Evolutionary conservation across 2,329 filamentous ascomycete genomes (phyloP), one percentile per base, ranked within the genome.

Genomic region (Drechslerella dactyloides): DNA sequence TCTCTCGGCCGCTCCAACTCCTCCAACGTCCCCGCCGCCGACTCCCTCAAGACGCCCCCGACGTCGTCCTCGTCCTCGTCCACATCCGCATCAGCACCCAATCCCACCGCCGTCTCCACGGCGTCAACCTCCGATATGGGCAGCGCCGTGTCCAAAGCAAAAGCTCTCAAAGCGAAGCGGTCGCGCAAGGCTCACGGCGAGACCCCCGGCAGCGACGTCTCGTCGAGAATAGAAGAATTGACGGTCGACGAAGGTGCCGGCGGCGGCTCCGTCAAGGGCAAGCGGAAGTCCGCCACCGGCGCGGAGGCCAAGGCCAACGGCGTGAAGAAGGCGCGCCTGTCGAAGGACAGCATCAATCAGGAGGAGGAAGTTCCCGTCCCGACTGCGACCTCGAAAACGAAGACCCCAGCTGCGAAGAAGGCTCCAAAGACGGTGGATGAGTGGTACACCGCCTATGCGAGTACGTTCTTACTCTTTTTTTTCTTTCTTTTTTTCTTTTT

Each of bases 161-260:
- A 72, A 17, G 57, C 60, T 8, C 30, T 65, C 6, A 72, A 72
- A 46, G 40, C 48, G 21, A 63, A 58, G 21, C 64, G 60, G 24
- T 60, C 68, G 60, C 66, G 66, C 63, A 70, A 70, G 63, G 52
- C 50, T 21, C 42, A 59, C 30, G 68, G 58, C 17, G 53, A 60
- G 17, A 50, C 27, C 3, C 27, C 42, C 50, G 37, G 59, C 48
- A 50, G 50, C 15, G 40, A 17, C 40, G 48, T 61, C 15, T 69
- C 64, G 23, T 61, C 60, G 15, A 65, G 56, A 30, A 55, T 55
- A 40, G 68, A 57, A 21, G 55, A 64, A 48, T 13, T 59, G 40
- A 60, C 55, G 1, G 50, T 64, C 40, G 68, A 72, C 30, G 68
- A 72, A 21, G 30, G 21, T 6, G 42, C 35, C 6, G 21, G 52